Evolutionary conservation across 192 early-diverging fungal species (phyloP).

Genomic region (Dispira parvispora): DNA sequence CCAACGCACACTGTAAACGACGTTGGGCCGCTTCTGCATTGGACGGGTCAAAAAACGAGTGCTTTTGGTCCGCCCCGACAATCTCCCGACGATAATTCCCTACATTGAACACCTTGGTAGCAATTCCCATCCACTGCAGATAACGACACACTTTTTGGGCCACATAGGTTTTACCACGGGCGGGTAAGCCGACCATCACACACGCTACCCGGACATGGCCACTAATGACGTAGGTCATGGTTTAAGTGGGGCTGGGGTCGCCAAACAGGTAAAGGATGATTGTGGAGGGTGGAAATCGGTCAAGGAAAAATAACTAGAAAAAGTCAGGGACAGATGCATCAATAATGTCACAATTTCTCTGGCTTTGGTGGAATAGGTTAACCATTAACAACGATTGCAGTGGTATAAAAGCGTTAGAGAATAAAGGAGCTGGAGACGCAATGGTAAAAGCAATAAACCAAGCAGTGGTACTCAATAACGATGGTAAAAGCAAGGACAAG

Average conservation of each 20-base stretch:
- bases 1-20: slow-evolving; percentile 60
- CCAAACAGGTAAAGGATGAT: no score
- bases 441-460: no score
- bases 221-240: slow-evolving; percentile 4
- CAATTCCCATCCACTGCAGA: slow-evolving; percentile 88
- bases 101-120: slow-evolving; percentile 90
- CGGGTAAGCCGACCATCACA: slow-evolving; percentile 75
- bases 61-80: slow-evolving; percentile 60
- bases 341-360: no score
- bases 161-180: slow-evolving; percentile 94
- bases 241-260: background rate
- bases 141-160: slow-evolving; percentile 85
- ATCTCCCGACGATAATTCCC: slow-evolving; percentile 92
- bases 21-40: slow-evolving; percentile 52
- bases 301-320: no score
- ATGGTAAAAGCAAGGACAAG: no score
- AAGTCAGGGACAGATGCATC: no score
- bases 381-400: no score
- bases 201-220: background rate
- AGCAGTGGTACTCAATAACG: no score
- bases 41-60: slow-evolving; percentile 83
- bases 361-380: no score
- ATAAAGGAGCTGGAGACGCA: no score
- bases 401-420: no score
- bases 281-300: no score